Conservation (phyloP, 106 monocot species). For the Dioscorea zingiberensis region DNA sequence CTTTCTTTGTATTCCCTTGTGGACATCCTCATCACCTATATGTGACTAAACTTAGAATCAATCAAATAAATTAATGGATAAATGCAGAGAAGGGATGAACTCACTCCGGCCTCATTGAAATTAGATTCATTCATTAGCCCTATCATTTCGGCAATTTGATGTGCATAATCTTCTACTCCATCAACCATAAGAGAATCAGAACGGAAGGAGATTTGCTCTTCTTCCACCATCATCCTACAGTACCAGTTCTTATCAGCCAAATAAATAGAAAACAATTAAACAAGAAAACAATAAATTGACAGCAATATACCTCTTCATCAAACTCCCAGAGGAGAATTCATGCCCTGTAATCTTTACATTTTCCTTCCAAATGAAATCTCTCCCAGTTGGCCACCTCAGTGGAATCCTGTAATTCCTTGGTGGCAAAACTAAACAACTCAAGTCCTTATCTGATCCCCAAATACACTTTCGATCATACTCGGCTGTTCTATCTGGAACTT, state of each 20-base stretch:
- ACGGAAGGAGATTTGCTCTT: conserved; percentile 82
- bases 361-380: conserved; percentile 91
- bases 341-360: conserved; percentile 87
- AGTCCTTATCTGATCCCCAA: conserved; percentile 7
- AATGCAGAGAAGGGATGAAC: conserved; percentile 7
- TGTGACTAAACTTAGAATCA: no score
- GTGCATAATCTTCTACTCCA: conserved; percentile 88
- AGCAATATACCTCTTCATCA: conserved; percentile 65
- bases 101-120: conserved; percentile 82
- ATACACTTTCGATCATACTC: conserved; percentile 47
- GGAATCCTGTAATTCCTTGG: conserved; percentile 74
- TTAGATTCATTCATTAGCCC: conserved; percentile 69
- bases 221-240: conserved; percentile 93
- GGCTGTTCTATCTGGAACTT: conserved; percentile 8
- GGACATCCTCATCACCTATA: no score
- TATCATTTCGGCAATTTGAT: conserved; percentile 96
- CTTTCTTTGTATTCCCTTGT: no score
- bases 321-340: conserved; percentile 91
- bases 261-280: not conserved
- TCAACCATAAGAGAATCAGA: conserved; percentile 79
- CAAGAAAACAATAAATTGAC: not conserved
- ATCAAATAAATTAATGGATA: no score
- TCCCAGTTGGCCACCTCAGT: conserved; percentile 82
- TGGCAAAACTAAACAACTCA: conserved; percentile 50
- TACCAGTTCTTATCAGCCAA: not conserved